A percentile compares a stretch with the other conserved stretches of the same genome.
Evolutionary conservation across 2,329 filamentous ascomycete genomes (phyloP).

Genomic region (Aspergillus piperis): DNA sequence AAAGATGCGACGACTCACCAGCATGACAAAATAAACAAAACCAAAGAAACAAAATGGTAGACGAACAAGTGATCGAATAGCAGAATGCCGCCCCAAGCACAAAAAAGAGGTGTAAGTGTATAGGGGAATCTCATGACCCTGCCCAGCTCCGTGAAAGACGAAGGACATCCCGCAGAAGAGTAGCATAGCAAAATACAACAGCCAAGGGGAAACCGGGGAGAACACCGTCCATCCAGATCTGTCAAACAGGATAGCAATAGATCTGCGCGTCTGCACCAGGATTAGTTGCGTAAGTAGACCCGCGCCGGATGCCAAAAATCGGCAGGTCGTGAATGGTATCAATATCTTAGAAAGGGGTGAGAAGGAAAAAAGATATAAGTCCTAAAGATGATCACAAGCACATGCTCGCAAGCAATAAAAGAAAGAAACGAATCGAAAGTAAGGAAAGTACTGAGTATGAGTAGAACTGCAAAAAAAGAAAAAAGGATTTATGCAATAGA

Average conservation of each 20-base stretch:
- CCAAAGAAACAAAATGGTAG: not conserved
- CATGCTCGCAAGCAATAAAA: conserved; percentile 6
- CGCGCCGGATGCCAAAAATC: conserved; percentile 1
- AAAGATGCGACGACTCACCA: not conserved
- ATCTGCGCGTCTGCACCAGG: conserved; percentile 13
- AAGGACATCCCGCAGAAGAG: conserved; percentile 2
- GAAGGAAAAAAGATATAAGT: conserved; percentile 9
- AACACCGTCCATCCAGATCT: conserved; percentile 1
- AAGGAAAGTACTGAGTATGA: conserved; percentile 9
- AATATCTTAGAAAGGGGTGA: conserved; percentile 16
- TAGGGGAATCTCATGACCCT: conserved; percentile 20
- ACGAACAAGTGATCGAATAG: conserved; percentile 7
- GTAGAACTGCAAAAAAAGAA: not conserved
- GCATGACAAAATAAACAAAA: not conserved
- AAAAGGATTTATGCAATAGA: conserved; percentile 50
- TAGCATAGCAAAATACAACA: conserved; percentile 4
- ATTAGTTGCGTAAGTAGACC: conserved; percentile 13
- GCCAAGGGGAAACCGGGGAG: not conserved
- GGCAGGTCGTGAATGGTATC: conserved; percentile 19
- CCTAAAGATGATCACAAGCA: conserved; percentile 4
- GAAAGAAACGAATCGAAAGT: conserved; percentile 5
- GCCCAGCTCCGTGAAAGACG: not conserved
- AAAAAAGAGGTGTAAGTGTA: conserved; percentile 15
- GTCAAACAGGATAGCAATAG: not conserved
- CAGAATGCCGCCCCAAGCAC: conserved; percentile 16